phyloP scores from a whole-genome alignment of 768 basidiomycete species.

The Leccinum imitatum region DNA sequence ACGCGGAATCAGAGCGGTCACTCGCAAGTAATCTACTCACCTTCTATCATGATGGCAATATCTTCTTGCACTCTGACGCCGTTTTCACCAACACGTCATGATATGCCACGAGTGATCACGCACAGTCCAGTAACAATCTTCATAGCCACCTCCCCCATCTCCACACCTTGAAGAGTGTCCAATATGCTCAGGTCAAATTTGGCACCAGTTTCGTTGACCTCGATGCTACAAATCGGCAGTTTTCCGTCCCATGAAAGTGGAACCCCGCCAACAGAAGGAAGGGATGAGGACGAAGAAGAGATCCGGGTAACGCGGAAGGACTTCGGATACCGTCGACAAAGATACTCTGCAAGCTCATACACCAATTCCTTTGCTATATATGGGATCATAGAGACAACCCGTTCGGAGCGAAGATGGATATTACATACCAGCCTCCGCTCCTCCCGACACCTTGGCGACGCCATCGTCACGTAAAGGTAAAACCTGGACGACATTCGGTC shows the following conservation, averaged over 20 bases:
- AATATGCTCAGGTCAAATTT: constrained; percentile 49
- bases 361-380: constrained; percentile 61
- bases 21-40: constrained; percentile 31
- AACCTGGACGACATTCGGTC: constrained; percentile 47
- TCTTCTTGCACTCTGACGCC: constrained; percentile 53
- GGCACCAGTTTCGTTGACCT: constrained; percentile 46
- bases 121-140: constrained; percentile 61
- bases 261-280: constrained; percentile 24
- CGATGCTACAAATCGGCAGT: constrained; percentile 51
- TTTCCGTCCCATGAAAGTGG: constrained; percentile 41
- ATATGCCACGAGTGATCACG: constrained; percentile 26
- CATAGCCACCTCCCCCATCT: constrained; percentile 51
- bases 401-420: background rate
- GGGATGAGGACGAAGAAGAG: background rate
- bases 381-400: background rate
- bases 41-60: constrained; percentile 61
- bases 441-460: constrained; percentile 29
- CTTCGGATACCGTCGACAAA: constrained; percentile 59
- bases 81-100: constrained; percentile 7
- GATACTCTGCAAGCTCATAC: constrained; percentile 67
- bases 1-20: constrained; percentile 7
- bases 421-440: constrained; percentile 29
- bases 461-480: constrained; percentile 44
- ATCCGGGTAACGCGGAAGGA: constrained; percentile 51
- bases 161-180: constrained; percentile 17